A percentile compares a stretch with the other conserved stretches of the same genome.
phyloP scores from a whole-genome alignment of 139 green algal genomes.

The Microglena sp. region DNA sequence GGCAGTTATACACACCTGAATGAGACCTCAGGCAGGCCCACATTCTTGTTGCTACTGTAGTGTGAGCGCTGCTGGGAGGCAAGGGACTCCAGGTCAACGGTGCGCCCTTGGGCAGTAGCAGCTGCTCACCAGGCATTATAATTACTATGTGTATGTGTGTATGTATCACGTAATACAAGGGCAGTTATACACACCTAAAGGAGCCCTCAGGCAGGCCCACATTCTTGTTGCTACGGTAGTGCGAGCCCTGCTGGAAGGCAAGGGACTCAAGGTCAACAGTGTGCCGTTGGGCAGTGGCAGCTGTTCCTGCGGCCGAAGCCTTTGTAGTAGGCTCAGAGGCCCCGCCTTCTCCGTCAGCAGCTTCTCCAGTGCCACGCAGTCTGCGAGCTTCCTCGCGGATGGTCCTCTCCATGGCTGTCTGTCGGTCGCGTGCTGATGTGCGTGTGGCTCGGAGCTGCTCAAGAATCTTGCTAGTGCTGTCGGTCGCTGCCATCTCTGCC shows the following conservation, averaged over 20 bases:
- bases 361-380: conserved; percentile 37
- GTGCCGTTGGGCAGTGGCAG: conserved; percentile 42
- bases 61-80: conserved; percentile 65
- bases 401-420: conserved; percentile 69
- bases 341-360: background rate
- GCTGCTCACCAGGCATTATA: too few relatives aligned
- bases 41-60: conserved; percentile 85
- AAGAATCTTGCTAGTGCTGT: conserved; percentile 62
- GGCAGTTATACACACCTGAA: too few relatives aligned
- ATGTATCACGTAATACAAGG: too few relatives aligned
- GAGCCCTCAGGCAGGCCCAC: conserved; percentile 68
- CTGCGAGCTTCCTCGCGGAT: conserved; percentile 87
- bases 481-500: conserved; percentile 48
- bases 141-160: too few relatives aligned
- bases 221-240: conserved; percentile 86
- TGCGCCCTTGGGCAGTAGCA: conserved; percentile 43
- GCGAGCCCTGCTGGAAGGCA: conserved; percentile 61
- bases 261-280: conserved; percentile 82
- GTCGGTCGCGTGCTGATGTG: conserved; percentile 48
- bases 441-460: conserved; percentile 70
- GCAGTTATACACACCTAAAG: too few relatives aligned
- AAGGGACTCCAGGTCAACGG: conserved; percentile 81
- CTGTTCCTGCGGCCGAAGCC: background rate
- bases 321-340: too few relatives aligned
- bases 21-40: conserved; percentile 75